Evolutionary conservation across 768 basidiomycete genomes (phyloP), one percentile per base, ranked within the genome.

Genomic region (Rhodosporidiobolus odoratus): DNA sequence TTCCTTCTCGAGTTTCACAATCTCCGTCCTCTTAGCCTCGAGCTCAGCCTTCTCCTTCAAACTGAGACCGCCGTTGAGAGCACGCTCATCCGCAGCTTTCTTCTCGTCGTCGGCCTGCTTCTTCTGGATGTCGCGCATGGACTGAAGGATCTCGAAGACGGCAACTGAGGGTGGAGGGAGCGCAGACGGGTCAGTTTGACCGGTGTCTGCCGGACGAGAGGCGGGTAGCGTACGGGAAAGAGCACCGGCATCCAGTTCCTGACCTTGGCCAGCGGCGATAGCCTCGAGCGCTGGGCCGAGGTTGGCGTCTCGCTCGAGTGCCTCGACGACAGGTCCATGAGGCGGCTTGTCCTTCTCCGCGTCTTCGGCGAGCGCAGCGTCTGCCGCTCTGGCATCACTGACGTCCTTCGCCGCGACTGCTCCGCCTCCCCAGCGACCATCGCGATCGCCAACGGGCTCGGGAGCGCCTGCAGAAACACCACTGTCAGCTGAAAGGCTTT

Each of bases 141-240:
- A 56, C 27, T 65, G 41, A 1, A 68, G 67, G 35, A 68, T 73
- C 48, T 72, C 71, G 35, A 69, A 58, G 32, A 69, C 62, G 27
- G 68, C 68, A 15, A 64, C 68, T 69, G 35, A 10, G 16, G 35
- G 3, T 2, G 1, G 3, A 8, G 45, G 1, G 48, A 50, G 21
- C n/a, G 9, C 8, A n/a, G 9, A 21, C 21, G 40, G 19, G 17
- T 6, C 6, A 38, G 7, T 43, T n/a, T n/a, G n/a, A 32, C n/a
- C 35, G n/a, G 12, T 10, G 27, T 7, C 16, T n/a, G 2, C 5
- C 0, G 35, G 16, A 17, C 25, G 0, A 17, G 9, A 8, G 25
- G 13, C 23, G 56, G 7, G 21, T 7, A 16, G 43, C 65, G 27
- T 13, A 66, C 65, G 47, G 2, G 65, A 66, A 16, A 66, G 17